Conservation (phyloP, 2,329 filamentous ascomycete species). For the Teratosphaeriaceae sp. region DNA sequence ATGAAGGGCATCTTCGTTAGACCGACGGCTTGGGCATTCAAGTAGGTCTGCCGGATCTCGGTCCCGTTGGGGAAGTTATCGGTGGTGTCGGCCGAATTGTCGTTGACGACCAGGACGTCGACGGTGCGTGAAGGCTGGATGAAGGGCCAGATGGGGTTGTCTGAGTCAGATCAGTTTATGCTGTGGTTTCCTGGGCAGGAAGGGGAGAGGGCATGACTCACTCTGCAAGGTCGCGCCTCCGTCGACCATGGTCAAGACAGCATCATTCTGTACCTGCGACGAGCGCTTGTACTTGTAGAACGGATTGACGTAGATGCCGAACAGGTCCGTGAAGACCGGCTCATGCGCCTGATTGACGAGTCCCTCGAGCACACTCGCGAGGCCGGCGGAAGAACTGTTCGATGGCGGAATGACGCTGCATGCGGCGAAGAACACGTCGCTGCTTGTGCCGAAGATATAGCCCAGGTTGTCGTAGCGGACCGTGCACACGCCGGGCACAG, state of each 20-base stretch:
- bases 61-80: conserved; percentile 7
- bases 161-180: neutral
- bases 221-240: conserved; percentile 47
- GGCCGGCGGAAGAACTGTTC: neutral
- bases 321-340: conserved; percentile 31
- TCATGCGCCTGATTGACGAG: conserved; percentile 6
- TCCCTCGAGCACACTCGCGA: neutral
- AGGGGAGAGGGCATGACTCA: conserved; percentile 36
- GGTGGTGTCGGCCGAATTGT: neutral
- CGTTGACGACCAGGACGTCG: conserved; percentile 57
- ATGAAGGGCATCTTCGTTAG: conserved; percentile 6
- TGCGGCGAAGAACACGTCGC: conserved; percentile 29
- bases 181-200: neutral
- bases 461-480: conserved; percentile 41
- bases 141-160: conserved; percentile 39
- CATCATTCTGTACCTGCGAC: conserved; percentile 30
- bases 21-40: neutral
- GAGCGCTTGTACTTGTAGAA: conserved; percentile 47
- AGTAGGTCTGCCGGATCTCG: neutral
- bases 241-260: conserved; percentile 43
- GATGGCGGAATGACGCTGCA: conserved; percentile 5
- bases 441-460: conserved; percentile 38
- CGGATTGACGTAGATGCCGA: conserved; percentile 56
- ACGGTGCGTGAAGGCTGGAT: conserved; percentile 46
- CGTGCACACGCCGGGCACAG: conserved; percentile 37